Base-by-base conservation (phyloP, 208 protist genomes). In the Leishmania martiniquensis region DNA sequence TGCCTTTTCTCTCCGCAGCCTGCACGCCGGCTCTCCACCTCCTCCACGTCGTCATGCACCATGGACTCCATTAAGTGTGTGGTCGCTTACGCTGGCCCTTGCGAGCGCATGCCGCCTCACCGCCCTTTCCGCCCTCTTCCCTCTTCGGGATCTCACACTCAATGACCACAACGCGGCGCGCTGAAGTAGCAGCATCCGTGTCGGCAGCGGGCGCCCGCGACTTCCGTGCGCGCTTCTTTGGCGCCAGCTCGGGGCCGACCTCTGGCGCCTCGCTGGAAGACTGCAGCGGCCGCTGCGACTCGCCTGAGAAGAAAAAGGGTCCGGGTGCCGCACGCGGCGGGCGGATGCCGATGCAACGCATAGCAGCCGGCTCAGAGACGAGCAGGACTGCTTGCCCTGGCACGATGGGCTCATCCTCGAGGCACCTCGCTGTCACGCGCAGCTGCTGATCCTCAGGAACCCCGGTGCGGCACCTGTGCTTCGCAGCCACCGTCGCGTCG, bases 381-480 rank as follows among this genome's bases (percentile, higher is more conserved):
- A 96, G 78, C 32, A 94, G 45, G 44, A 94, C 84, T 20, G 85
- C 71, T 77, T 91, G 83, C 42, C 92, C 90, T 0, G 81, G 62
- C 25, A 85, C 78, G 10, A 94, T 84, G 0, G 85, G 82, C 63
- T 93, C 90, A 10, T 87, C 85, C 54, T 87, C 76, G 17, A 84
- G 71, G 68, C 88, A 92, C n/a, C 92, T 88, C 54, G 87, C 91
- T 42, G 90, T 94, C 60, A 94, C 71, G 15, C 73, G 70, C 60
- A 93, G 71, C 63, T 72, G 68, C 13, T 22, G 45, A 7, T 65
- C 39, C 20, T n/a, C 52, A 15, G 71, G 54, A 13, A 74, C 9
- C 49, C 49, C 63, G 44, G 71, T 65, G 29, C 29, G 47, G 59
- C 55, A 72, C 4, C 32, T 37, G 42, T 42, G 37, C 47, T 44